Evolutionary conservation across 2,329 filamentous ascomycete genomes (phyloP), one percentile per base, ranked within the genome.

Genomic region (Sporothrix dimorphospora): DNA sequence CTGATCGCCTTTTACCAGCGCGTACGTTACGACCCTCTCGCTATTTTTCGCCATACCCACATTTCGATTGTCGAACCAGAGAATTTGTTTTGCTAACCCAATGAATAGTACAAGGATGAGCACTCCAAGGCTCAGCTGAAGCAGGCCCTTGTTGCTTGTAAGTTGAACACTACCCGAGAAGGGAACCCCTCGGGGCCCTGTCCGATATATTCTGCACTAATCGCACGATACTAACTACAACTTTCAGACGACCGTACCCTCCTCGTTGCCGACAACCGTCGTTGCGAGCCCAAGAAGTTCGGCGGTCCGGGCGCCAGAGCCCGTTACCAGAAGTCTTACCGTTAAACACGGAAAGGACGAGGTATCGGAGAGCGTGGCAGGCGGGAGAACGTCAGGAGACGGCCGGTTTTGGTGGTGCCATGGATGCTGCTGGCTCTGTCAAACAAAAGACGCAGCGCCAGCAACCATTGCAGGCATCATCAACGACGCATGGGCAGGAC

Each of bases 91-190:
- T 63, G 65, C 69, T 73, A 65, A 69, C 65, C 38, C 14, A 8
- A 21, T 57, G 92, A 94, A 89, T 98, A 99, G 90, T 99, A 91
- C 88, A 94, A 98, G 86, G 96, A 99, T 83, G 96, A 99, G 92
- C 94, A 98, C 92, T 94, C 92, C 88, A 99, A 99, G 93, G 98
- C 98, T 91, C 89, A 94, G 87, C 90, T 99, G 82, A 99, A 98
- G 94, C 92, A 95, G 87, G 93, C 93, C 79, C 91, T 99, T 79
- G 93, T 95, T 82, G 90, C 94, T 85, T 99, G 73, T 75, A 73
- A 74, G 74, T 71, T 70, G 42, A 3, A 53, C 6, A n/a, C 57
- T 38, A n/a, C 57, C 4, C 34, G 21, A 27, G 21, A 40, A 65
- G 11, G n/a, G 40, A 65, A 30, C 30, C 19, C 30, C 19, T 11